Evolutionary conservation across 345 rosid genomes (phyloP), one percentile per base, ranked within the genome.

Genomic region (Populus deltoides): DNA sequence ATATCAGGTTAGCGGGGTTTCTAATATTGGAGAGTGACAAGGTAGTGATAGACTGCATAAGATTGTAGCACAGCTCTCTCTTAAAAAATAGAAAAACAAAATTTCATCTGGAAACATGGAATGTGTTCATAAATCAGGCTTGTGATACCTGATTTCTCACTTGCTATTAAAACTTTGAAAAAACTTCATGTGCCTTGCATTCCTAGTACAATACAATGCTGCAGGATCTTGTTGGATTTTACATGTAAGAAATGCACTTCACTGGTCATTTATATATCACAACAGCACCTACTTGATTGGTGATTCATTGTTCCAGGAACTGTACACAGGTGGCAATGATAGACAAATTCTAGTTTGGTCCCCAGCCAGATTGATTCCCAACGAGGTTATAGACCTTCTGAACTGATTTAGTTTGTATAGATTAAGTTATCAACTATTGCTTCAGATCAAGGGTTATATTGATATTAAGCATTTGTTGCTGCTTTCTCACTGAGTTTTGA

Each of bases 301-400:
- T 78, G 79, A 27, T 57, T 55, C 45, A 47, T 72, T 65, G 41
- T 63, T 72, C 43, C 87, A 91, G 97, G 98, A 93, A 83, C 83
- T 96, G 71, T 96, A 91, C 88, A 89, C 98, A 3, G 92, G 98
- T 53, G 90, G 97, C 55, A 83, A 74, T 76, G 97, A 93, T 83
- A 83, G 94, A 81, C 91, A 92, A 81, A 96, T 91, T 82, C 97
- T 93, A 55, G 93, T 90, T 31, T 96, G 99, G 98, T 93, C 97
- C 78, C 93, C 97, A 41, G 51, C 86, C 68, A 81, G 83, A 78
- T 72, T 76, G 76, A 61, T 77, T 62, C 78, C 87, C 5, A 80
- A 79, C 53, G 97, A 84, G 82, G 65, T 53, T 75, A 89, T 88
- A 82, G 61, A 78, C 77, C 35, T 49, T 51, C 47, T 25, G 6